These are phyloP conservation scores for Leishmania tropica DNA, from an alignment of 208 protist genomes.

Conservation along the genomic window DNA sequence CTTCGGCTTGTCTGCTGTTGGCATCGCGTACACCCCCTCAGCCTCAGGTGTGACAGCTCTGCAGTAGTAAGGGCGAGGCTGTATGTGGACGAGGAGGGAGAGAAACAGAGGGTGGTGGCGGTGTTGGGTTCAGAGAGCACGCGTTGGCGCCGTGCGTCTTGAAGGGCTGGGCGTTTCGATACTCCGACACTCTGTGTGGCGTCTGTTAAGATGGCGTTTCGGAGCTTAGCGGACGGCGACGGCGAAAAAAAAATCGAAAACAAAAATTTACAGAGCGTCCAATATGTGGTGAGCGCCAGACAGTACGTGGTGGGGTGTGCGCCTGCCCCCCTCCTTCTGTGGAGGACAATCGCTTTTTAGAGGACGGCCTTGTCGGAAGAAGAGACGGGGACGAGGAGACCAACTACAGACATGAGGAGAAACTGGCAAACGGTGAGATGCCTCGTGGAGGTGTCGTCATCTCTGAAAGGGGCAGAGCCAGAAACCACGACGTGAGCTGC, in stretches of 20 bases:
- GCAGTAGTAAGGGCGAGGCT: not conserved
- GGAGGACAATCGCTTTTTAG: not conserved
- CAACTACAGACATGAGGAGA: not conserved
- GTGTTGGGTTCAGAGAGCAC: not conserved
- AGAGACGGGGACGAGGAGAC: not conserved
- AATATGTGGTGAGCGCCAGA: not conserved
- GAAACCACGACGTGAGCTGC: not conserved
- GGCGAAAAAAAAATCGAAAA: not conserved
- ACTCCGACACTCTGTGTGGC: not conserved
- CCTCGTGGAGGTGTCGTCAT: not conserved
- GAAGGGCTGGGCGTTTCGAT: not conserved
- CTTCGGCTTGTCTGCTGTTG: not conserved
- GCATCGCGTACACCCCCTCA: not conserved
- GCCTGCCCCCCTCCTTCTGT: not conserved
- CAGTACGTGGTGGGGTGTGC: not conserved
- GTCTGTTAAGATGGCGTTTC: not conserved
- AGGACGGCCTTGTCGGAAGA: not conserved
- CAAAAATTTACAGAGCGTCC: not conserved
- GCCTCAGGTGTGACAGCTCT: not conserved
- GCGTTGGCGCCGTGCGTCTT: not conserved
- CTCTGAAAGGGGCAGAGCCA: not conserved
- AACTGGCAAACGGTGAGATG: no score
- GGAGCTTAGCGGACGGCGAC: not conserved
- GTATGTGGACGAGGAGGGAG: not conserved
- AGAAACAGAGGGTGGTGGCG: not conserved